Base-by-base conservation (phyloP, 148 eudicot genomes). In the Chenopodium berlandieri region DNA sequence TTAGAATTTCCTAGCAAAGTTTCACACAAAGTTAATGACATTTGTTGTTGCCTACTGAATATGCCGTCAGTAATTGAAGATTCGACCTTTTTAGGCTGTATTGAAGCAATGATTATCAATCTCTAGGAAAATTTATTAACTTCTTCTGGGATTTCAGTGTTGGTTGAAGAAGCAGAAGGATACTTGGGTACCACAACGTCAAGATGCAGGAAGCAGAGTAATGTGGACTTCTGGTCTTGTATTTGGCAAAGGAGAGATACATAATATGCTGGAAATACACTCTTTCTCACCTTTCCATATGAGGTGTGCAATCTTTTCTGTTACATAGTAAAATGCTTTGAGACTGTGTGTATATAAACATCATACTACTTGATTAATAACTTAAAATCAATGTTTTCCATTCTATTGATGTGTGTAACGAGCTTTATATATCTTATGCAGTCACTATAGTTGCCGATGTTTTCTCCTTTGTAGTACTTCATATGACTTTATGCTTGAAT, bases 121-220 rank as follows among this genome's bases (percentile, higher is more conserved):
- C 63, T 79, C 20, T 16, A 17, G 62, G 60, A 25, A 60, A 46
- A 52, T 69, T 31, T 80, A 63, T 72, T 71, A 60, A 54, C 52
- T 34, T 27, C 46, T 40, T 72, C 64, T 86, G 79, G 32, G 22
- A 8, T 85, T 46, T 56, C 81, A 91, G 94, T 91, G 94, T 78
- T 91, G 92, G 94, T 81, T 91, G 86, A 91, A 91, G 92, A 91
- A 91, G 85, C 92, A 91, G 79, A 84, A 86, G 81, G 94, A 91
- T 79, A 77, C 82, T 32, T 81, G 90, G 82, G 90, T 82, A 50
- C 94, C 94, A 79, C 90, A 88, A 56, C 75, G 81, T 50, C 88
- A 86, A 80, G 92, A 86, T 23, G 83, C 77, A 5, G 94, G 94
- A 30, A 85, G 76, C 76, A 76, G 64, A 70, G 89, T 88, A 75